Evolutionary conservation across 2,329 filamentous ascomycete genomes (phyloP).

Genomic region (Epichloe sp.): DNA sequence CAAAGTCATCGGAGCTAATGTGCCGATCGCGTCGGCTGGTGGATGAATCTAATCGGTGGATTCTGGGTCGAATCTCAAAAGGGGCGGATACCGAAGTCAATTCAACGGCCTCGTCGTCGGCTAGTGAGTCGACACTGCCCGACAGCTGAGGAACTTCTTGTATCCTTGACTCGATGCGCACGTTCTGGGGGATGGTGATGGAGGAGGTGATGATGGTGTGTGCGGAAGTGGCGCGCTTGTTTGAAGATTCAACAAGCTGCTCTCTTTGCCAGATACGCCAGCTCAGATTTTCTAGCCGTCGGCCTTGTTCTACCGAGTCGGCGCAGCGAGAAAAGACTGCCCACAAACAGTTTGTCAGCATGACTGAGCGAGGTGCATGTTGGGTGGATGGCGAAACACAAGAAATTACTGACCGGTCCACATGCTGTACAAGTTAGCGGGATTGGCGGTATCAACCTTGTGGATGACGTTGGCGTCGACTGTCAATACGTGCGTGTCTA

Average conservation of each 20-base stretch:
- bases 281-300: constrained; percentile 84
- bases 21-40: constrained; percentile 70
- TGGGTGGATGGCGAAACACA: not conserved
- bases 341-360: constrained; percentile 17
- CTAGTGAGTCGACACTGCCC: constrained; percentile 61
- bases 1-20: constrained; percentile 82
- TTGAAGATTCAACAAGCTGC: constrained; percentile 59
- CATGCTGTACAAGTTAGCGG: constrained; percentile 89
- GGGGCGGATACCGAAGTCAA: constrained; percentile 40
- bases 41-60: constrained; percentile 58
- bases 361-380: constrained; percentile 1
- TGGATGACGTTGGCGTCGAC: constrained; percentile 87
- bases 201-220: constrained; percentile 22
- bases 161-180: constrained; percentile 29
- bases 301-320: constrained; percentile 84
- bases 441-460: constrained; percentile 86
- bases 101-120: constrained; percentile 54
- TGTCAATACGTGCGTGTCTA: constrained; percentile 76
- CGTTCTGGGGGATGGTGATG: constrained; percentile 34
- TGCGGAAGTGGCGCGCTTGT: constrained; percentile 29
- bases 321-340: constrained; percentile 89
- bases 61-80: constrained; percentile 52
- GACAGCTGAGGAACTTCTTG: constrained; percentile 59
- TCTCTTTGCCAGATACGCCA: constrained; percentile 95
- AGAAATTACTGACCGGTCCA: constrained; percentile 64